Percentiles rank a stretch among this genome's conserved stretches.
These are phyloP conservation scores for Platanthera zijinensis DNA, from an alignment of 106 monocot species.

Conservation along the genomic window DNA sequence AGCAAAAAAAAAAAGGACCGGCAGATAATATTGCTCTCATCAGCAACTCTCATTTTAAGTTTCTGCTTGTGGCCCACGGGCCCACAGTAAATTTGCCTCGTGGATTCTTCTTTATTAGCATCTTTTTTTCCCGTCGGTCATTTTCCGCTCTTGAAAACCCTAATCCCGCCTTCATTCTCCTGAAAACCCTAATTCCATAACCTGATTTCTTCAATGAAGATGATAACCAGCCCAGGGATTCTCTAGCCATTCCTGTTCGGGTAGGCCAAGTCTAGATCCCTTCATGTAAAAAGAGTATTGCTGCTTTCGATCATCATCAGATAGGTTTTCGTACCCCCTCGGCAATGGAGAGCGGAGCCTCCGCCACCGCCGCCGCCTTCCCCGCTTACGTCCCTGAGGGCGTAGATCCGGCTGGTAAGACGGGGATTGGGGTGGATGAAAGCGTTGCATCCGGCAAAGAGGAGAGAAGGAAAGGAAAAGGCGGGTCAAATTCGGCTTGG, in stretches of 20 bases:
- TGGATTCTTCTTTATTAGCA: not conserved
- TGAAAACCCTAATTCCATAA: constrained; percentile 24
- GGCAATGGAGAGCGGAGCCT: constrained; percentile 13
- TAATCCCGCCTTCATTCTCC: constrained; percentile 12
- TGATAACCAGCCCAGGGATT: not conserved
- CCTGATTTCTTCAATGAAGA: constrained; percentile 1
- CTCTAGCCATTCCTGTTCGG: not conserved
- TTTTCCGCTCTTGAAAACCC: constrained; percentile 21
- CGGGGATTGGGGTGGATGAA: constrained; percentile 2
- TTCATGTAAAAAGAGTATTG: not conserved
- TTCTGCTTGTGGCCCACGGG: too few species aligned
- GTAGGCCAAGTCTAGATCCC: not conserved
- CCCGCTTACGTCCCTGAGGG: not conserved
- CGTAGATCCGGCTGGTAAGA: not conserved
- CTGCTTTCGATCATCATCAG: not conserved
- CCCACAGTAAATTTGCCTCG: not conserved
- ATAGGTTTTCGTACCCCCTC: not conserved
- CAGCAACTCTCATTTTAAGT: too few species aligned
- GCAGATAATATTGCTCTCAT: too few species aligned
- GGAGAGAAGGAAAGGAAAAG: constrained; percentile 15
- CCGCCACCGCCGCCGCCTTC: not conserved
- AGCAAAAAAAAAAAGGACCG: too few species aligned
- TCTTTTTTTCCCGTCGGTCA: not conserved
- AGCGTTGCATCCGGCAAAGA: constrained; percentile 8
- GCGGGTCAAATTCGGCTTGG: constrained; percentile 32